Evolutionary conservation across 2,329 filamentous ascomycete species (phyloP).

Genomic region (Pestalotiopsis sp.): DNA sequence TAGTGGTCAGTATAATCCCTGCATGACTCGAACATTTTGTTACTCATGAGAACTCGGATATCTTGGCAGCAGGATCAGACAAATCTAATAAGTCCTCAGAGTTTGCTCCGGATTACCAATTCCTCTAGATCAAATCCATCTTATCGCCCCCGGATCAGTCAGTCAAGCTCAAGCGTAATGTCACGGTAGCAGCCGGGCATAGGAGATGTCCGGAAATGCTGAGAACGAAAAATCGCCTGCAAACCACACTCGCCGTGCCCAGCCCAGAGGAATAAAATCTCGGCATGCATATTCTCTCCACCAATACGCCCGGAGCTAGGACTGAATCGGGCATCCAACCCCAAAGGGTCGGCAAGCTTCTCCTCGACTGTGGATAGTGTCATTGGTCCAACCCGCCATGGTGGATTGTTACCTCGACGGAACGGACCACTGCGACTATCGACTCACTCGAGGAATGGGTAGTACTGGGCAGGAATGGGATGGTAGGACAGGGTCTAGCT

Average conservation of each 20-base stretch:
- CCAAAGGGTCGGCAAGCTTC: neutral
- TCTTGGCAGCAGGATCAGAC: neutral
- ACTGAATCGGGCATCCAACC: neutral
- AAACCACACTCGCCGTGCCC: neutral
- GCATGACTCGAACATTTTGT: neutral
- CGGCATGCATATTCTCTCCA: conserved; percentile 8
- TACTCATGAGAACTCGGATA: neutral
- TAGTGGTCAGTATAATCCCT: neutral
- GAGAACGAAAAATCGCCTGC: neutral
- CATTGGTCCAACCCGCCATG: neutral
- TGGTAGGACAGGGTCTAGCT: neutral
- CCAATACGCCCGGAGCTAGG: conserved; percentile 1
- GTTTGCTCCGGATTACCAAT: neutral
- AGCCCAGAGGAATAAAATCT: neutral
- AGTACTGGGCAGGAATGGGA: neutral
- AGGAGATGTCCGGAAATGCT: conserved; percentile 7
- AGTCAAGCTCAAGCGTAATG: neutral
- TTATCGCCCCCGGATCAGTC: neutral
- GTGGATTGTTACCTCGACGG: neutral
- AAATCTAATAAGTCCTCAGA: neutral
- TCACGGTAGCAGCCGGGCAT: neutral
- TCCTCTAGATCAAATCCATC: neutral
- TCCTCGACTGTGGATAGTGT: neutral
- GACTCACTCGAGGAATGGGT: neutral
- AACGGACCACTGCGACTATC: neutral